These are phyloP conservation scores for Dothideomycetidae sp. DNA, from an alignment of 2,329 filamentous ascomycete species.

Conservation along the genomic window DNA sequence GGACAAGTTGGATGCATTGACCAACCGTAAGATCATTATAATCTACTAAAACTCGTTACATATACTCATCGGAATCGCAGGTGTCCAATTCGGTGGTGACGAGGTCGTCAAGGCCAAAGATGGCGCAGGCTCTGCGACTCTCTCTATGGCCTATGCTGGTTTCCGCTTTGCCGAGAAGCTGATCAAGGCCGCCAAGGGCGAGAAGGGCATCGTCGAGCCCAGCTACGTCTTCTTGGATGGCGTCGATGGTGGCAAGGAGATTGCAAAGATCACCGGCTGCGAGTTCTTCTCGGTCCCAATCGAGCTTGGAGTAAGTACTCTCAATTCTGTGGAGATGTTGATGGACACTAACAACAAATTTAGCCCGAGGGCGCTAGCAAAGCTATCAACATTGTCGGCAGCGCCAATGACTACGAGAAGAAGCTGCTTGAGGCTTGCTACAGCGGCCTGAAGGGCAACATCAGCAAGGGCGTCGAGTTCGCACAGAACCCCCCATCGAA, in stretches of 20 bases:
- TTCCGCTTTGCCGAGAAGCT: conserved; percentile 93
- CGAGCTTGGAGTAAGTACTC: conserved; percentile 71
- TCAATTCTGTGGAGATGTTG: not conserved
- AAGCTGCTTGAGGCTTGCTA: conserved; percentile 62
- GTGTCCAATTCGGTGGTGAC: conserved; percentile 92
- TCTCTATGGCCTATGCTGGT: conserved; percentile 92
- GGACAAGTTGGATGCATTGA: conserved; percentile 79
- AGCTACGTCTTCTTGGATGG: conserved; percentile 92
- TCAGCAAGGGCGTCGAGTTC: conserved; percentile 85
- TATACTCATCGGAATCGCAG: conserved; percentile 22
- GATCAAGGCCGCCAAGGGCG: conserved; percentile 72
- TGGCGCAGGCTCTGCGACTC: conserved; percentile 74
- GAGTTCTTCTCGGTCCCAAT: conserved; percentile 96
- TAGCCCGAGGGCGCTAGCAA: conserved; percentile 77
- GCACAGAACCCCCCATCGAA: conserved; percentile 77
- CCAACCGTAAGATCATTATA: conserved; percentile 52
- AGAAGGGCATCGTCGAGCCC: conserved; percentile 86
- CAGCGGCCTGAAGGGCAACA: conserved; percentile 77
- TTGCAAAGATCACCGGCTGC: conserved; percentile 64
- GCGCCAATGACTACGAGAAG: conserved; percentile 78
- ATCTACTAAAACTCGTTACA: not conserved
- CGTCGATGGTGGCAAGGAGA: conserved; percentile 71
- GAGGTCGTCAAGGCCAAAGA: conserved; percentile 94
- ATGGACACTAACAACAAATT: no score
- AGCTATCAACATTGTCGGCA: conserved; percentile 62